A percentile compares a stretch with the other conserved stretches of the same genome.
These are phyloP conservation scores for Quercus parvula DNA, from an alignment of 306 rosid species.

Conservation along the genomic window DNA sequence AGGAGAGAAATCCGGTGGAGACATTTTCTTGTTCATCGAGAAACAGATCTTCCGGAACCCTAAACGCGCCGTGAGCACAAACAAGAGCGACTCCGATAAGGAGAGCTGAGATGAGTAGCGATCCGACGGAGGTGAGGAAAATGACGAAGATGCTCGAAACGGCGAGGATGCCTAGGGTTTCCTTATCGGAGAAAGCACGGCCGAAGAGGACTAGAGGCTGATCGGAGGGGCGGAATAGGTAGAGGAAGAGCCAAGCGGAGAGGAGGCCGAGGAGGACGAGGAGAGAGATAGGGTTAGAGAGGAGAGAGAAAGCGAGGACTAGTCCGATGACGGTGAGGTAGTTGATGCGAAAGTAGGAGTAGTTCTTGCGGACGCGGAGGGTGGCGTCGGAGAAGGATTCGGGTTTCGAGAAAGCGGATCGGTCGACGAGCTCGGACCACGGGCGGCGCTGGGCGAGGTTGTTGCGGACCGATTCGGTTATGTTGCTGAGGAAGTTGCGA, in stretches of 20 bases:
- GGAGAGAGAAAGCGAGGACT: slow-evolving; percentile 61
- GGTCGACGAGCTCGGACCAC: slow-evolving; percentile 72
- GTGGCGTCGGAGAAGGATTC: slow-evolving; percentile 78
- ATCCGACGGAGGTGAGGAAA: slow-evolving; percentile 87
- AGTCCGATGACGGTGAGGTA: slow-evolving; percentile 50
- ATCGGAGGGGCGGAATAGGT: slow-evolving; percentile 90
- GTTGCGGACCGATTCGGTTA: slow-evolving; percentile 57
- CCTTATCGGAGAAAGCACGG: slow-evolving; percentile 69
- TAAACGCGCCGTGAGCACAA: slow-evolving; percentile 71
- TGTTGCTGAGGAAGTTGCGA: slow-evolving; percentile 52
- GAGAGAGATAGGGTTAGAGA: slow-evolving; percentile 70
- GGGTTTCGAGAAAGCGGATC: slow-evolving; percentile 71
- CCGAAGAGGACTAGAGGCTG: slow-evolving; percentile 84
- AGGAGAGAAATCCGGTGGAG: slow-evolving; percentile 57
- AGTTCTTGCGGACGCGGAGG: slow-evolving; percentile 80
- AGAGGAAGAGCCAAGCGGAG: slow-evolving; percentile 85
- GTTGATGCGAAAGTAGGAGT: slow-evolving; percentile 80
- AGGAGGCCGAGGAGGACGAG: slow-evolving; percentile 60
- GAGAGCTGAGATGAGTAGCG: slow-evolving; percentile 65
- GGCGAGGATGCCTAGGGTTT: slow-evolving; percentile 52
- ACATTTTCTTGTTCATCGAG: slow-evolving; percentile 64
- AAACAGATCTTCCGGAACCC: slow-evolving; percentile 90
- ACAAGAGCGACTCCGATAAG: slow-evolving; percentile 58
- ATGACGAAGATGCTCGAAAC: slow-evolving; percentile 53
- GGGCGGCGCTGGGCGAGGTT: slow-evolving; percentile 88